Percentiles rank a stretch among this genome's conserved stretches.
These are phyloP conservation scores for Rachicladosporium sp. DNA, from an alignment of 2,329 filamentous ascomycete genomes.

Conservation along the genomic window DNA sequence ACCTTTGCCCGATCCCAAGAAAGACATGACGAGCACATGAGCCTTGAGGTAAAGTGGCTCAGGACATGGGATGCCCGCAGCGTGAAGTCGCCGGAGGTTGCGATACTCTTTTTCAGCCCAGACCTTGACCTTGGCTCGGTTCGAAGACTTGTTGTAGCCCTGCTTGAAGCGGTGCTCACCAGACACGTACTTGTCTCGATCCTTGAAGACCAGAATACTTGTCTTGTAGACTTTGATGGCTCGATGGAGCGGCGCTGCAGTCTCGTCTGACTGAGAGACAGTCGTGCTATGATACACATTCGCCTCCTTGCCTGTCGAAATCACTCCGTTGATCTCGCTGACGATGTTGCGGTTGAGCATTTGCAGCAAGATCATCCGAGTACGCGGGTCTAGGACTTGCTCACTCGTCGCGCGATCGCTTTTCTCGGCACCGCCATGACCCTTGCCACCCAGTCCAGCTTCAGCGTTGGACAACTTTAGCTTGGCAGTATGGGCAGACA, in stretches of 20 bases:
- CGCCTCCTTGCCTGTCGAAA: constrained; percentile 94
- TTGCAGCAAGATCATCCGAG: constrained; percentile 87
- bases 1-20: constrained; percentile 77
- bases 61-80: constrained; percentile 77
- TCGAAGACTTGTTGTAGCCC: constrained; percentile 89
- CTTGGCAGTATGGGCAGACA: constrained; percentile 75
- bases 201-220: constrained; percentile 93
- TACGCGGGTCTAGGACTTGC: constrained; percentile 86
- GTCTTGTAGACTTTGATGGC: constrained; percentile 99
- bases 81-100: constrained; percentile 74
- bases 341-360: constrained; percentile 89
- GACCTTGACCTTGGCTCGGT: constrained; percentile 91
- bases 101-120: constrained; percentile 99
- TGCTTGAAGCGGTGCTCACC: constrained; percentile 86
- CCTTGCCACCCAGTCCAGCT: constrained; percentile 39
- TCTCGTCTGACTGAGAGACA: constrained; percentile 34
- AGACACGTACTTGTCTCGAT: constrained; percentile 87
- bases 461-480: constrained; percentile 60
- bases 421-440: constrained; percentile 46
- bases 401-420: constrained; percentile 87
- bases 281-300: constrained; percentile 90
- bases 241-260: constrained; percentile 48
- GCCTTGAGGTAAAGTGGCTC: constrained; percentile 79
- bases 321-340: constrained; percentile 83
- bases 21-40: constrained; percentile 93